These are phyloP conservation scores for Wallacemonas rigidus DNA, from an alignment of 208 protist species.

Conservation along the genomic window DNA sequence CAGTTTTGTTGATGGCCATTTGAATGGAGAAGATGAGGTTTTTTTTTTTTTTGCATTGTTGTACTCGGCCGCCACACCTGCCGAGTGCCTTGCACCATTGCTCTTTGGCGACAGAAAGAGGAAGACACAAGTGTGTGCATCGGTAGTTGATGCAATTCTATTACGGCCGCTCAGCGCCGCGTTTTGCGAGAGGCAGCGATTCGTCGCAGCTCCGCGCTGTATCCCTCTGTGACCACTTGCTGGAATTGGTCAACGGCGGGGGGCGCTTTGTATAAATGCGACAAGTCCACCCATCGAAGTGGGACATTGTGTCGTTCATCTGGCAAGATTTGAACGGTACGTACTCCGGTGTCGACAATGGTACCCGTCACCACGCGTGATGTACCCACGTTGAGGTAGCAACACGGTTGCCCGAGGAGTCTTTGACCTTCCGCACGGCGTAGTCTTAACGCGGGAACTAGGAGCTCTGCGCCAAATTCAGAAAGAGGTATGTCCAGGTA, in stretches of 20 bases:
- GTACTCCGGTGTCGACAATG: background rate
- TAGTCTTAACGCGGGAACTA: background rate
- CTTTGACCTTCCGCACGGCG: slow-evolving; percentile 8
- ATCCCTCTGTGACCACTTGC: background rate
- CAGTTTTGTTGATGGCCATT: too few relatives aligned
- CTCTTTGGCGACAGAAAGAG: too few relatives aligned
- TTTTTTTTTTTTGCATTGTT: too few relatives aligned
- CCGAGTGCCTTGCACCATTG: too few relatives aligned
- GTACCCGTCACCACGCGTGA: slow-evolving; percentile 8
- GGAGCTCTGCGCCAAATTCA: slow-evolving; percentile 3
- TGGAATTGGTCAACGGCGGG: background rate
- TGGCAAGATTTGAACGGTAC: background rate
- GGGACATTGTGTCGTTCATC: background rate
- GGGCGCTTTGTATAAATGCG: background rate
- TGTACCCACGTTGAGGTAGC: background rate
- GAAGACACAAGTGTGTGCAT: too few relatives aligned
- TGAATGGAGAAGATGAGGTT: too few relatives aligned
- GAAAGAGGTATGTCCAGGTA: slow-evolving; percentile 17
- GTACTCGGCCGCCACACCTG: too few relatives aligned
- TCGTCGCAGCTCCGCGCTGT: background rate
- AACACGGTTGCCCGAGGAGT: slow-evolving; percentile 5
- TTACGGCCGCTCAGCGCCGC: background rate
- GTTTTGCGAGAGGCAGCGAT: background rate
- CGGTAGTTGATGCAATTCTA: too few relatives aligned
- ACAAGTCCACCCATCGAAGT: background rate